Conservation (phyloP, 306 rosid genomes). For the Abrus precatorius region DNA sequence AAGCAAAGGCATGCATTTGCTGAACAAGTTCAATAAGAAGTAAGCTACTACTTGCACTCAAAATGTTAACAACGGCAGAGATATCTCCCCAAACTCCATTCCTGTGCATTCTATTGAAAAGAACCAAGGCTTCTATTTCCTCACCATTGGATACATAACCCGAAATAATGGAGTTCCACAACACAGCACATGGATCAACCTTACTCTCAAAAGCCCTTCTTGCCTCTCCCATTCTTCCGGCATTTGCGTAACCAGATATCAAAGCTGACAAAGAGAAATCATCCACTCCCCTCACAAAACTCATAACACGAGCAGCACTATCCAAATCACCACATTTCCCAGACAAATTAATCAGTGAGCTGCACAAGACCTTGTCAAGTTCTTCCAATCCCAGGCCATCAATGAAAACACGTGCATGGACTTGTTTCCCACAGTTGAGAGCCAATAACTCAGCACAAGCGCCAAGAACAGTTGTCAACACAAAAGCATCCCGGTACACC, state of each 20-base stretch:
- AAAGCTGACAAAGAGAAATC: slow-evolving; percentile 84
- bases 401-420: slow-evolving; percentile 71
- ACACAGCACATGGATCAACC: slow-evolving; percentile 56
- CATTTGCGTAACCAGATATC: slow-evolving; percentile 70
- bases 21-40: slow-evolving; percentile 54
- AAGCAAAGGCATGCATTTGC: slow-evolving; percentile 69
- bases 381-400: slow-evolving; percentile 53
- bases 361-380: slow-evolving; percentile 67
- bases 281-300: slow-evolving; percentile 66
- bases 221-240: slow-evolving; percentile 77
- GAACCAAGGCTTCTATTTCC: slow-evolving; percentile 62
- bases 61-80: slow-evolving; percentile 63
- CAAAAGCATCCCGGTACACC: slow-evolving; percentile 52
- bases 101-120: slow-evolving; percentile 68
- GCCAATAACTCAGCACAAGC: slow-evolving; percentile 71
- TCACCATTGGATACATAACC: slow-evolving; percentile 71
- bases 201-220: slow-evolving; percentile 65
- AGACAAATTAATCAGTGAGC: slow-evolving; percentile 71
- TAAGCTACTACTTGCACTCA: slow-evolving; percentile 65
- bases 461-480: slow-evolving; percentile 68
- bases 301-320: slow-evolving; percentile 63
- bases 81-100: slow-evolving; percentile 63
- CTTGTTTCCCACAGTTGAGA: slow-evolving; percentile 76
- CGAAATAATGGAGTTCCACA: slow-evolving; percentile 82
- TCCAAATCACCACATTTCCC: slow-evolving; percentile 79